Base-by-base conservation (phyloP, 768 basidiomycete species). In the Kondoa subrosea region DNA sequence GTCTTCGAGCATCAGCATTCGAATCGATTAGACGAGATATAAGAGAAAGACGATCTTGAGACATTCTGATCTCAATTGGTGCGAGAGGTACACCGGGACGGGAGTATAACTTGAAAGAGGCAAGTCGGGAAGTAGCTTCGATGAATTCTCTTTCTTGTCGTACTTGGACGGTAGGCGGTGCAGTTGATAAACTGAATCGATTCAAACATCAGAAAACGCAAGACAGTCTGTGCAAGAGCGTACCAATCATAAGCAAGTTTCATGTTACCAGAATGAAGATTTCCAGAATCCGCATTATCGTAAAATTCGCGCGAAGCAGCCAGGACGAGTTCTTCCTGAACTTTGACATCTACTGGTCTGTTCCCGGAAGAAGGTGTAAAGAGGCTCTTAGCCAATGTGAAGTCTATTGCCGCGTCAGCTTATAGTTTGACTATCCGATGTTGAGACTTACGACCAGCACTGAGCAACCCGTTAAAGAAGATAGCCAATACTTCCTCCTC, bases 241-340 rank as follows among this genome's bases (percentile, higher is more conserved):
- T 76, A 95, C 93, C 95, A 97, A 67, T 93, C 89, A 77, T 92
- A 92, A 0, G 95, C 95, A 62, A 90, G 80, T 76, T 91, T 93
- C 92, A 99, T 96, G 64, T 93, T 90, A 2, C 93, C 92, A 40
- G 83, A 81, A 72, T 89, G 88, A 75, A 91, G 86, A 74, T 96
- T 99, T 3, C 91, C 95, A 0, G 85, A 87, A 70, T 82, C 85
- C 1, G 95, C 88, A 73, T 96, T 96, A 75, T 96, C 91, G 77
- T 97, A 99, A 70, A 95, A 85, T 78, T 97, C 95, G 60, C 84
- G 83, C 1, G 89, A 90, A 57, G 85, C 85, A 0, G 83, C 76
- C 25, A 99, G 78, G 72, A 89, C 91, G 15, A 93, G 83, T 33
- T 85, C 83, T 76, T 96, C 91, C 27, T 79, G 76, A 29, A 79